Base-by-base conservation (phyloP, 1,284 basidiomycete species). In the Cutaneotrichosporon sp. region DNA sequence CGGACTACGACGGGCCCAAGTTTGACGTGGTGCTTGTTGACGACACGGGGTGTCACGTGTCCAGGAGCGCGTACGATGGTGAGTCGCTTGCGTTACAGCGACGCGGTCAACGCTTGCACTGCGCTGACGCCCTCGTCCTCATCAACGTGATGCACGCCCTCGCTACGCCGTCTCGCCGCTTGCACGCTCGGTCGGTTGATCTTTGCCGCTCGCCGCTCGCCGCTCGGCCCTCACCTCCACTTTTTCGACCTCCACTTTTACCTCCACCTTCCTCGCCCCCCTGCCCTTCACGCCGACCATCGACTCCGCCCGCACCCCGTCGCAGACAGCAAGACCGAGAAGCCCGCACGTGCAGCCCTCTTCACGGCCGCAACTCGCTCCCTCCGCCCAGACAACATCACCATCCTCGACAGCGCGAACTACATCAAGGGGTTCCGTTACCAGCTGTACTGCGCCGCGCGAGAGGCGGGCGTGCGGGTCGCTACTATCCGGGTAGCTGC, bases 391-490 rank as follows among this genome's bases (percentile, higher is more conserved):
- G 87, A 90, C 68, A 89, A 87, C 0, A 87, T 97, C 69, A 84
- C 95, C 55, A 90, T 99, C 66, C 85, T 95, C 60, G 95, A 99
- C 70, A 87, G 89, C 9, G 86, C 91, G 67, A 95, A 97, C 74
- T 97, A 99, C 79, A 98, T 98, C 84, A 98, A 99, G 77, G 84
- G 92, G 8, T 97, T 94, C 74, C 86, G 95, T 38, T 99, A 99
- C 78, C 95, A 99, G 80, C 89, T 98, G 80, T 97, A 97, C 80
- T 98, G 95, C 73, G 91, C 92, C 0, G 94, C 94, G 4, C 83
- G 94, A 50, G 95, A 98, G 76, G 85, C 89, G 62, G 90, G 89
- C 68, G 82, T 93, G 34, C 83, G 94, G 27, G 88, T 91, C 8
- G 91, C 90, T 74, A 97, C 95, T 55, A 92, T 95, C 76, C 75